Conservation (phyloP, 768 basidiomycete species). For the Psilocybe cubensis region DNA sequence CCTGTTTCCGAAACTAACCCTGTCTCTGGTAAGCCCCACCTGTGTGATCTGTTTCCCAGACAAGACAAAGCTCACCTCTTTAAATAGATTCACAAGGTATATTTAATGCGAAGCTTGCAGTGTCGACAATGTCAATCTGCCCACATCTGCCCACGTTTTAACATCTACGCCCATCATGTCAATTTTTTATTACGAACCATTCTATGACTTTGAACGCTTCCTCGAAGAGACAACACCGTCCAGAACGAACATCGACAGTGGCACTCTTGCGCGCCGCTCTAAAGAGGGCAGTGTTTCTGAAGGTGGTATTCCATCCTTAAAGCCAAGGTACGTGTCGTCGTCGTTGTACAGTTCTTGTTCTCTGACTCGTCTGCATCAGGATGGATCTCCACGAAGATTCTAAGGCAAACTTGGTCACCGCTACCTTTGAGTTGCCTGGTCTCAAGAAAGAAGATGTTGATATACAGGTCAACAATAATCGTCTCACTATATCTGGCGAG, state of each 20-base stretch:
- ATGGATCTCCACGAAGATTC: constrained; percentile 59
- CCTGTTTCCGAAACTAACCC: too few species aligned
- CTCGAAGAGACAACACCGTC: background rate
- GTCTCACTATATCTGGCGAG: constrained; percentile 57
- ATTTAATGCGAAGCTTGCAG: too few species aligned
- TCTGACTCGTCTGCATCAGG: constrained; percentile 28
- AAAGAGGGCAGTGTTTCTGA: background rate
- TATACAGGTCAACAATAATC: constrained; percentile 55
- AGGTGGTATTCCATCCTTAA: constrained; percentile 12
- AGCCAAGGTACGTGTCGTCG: constrained; percentile 31
- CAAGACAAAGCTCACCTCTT: too few species aligned
- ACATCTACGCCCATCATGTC: background rate
- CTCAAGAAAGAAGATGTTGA: constrained; percentile 54
- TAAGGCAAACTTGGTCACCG: constrained; percentile 51
- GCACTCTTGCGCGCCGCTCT: background rate
- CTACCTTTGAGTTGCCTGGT: constrained; percentile 63
- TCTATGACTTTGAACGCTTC: constrained; percentile 2
- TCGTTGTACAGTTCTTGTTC: background rate
- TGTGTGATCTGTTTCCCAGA: too few species aligned
- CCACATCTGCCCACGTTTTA: too few species aligned
- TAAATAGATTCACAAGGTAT: too few species aligned
- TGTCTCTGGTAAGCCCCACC: too few species aligned
- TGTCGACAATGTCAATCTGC: too few species aligned
- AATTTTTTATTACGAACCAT: constrained; percentile 1
- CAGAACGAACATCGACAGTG: background rate